Conservation (phyloP, 2,329 filamentous ascomycete genomes). For the Ceratocystis destructans region DNA sequence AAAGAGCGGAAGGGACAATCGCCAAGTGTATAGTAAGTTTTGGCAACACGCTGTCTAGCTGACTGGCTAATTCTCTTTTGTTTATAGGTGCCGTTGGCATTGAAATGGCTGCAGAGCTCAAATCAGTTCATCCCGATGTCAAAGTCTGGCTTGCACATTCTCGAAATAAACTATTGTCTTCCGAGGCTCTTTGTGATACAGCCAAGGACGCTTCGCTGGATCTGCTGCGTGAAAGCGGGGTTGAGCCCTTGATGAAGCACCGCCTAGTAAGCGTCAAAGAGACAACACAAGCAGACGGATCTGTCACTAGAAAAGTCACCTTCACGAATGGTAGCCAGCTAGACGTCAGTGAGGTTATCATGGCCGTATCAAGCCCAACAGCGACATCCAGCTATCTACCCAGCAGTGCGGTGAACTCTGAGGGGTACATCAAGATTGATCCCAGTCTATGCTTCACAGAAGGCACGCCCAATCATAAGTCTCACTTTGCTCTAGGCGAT, state of each 20-base stretch:
- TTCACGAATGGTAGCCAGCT: conserved; percentile 49
- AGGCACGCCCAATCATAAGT: conserved; percentile 40
- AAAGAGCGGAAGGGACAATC: conserved; percentile 26
- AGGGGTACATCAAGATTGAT: conserved; percentile 52
- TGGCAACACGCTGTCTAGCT: not conserved
- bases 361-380: conserved; percentile 50
- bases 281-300: conserved; percentile 33
- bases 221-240: conserved; percentile 46
- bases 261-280: conserved; percentile 39
- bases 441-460: conserved; percentile 34
- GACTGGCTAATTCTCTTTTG: conserved; percentile 22
- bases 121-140: conserved; percentile 47
- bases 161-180: conserved; percentile 53
- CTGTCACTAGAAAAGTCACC: conserved; percentile 34
- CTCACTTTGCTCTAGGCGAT: conserved; percentile 59
- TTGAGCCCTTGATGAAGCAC: conserved; percentile 50
- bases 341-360: conserved; percentile 50
- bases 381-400: conserved; percentile 54
- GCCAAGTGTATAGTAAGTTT: not conserved
- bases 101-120: conserved; percentile 70
- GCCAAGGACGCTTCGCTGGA: conserved; percentile 50
- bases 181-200: conserved; percentile 56
- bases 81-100: conserved; percentile 53
- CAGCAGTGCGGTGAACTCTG: conserved; percentile 40
- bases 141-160: conserved; percentile 66